Evolutionary conservation across 2,329 filamentous ascomycete species (phyloP), one percentile per base, ranked within the genome.

Genomic region (Aspergillus ochraceoroseus): DNA sequence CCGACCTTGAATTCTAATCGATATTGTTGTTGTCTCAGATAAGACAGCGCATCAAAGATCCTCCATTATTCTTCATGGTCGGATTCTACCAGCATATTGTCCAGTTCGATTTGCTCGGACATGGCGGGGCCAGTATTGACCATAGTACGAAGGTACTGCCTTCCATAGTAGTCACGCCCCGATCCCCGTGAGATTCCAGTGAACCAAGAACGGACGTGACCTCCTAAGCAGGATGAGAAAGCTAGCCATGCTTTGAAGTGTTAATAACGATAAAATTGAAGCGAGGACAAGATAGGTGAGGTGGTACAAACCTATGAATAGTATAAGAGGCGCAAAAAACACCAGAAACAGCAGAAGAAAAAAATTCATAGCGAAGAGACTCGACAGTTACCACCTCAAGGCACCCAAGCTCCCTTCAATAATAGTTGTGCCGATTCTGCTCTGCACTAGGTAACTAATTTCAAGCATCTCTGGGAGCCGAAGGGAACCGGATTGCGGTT

Each of bases 1-100:
- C 74, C 41, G 80, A 84, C 50, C 75, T 94, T 34, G 85, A 92
- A 36, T 94, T 94, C 56, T 87, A 74, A 42, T 8, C 12, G 15
- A 22, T 29, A 7, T 7, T 27, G 39, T 20, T 27, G 4, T 9
- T 20, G 26, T 7, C n/a, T 23, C 9, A 13, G 12, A 19, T 13
- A 48, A 31, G 49, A 31, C 20, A 12, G 28, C 13, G 9, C 7
- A 15, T 13, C 14, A n/a, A 38, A 14, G 34, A 20, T 9, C 30
- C 19, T 25, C 29, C 33, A 38, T 59, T 48, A 59, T 46, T 65
- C 57, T 26, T 64, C 56, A 48, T 58, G 56, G 12, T 62, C 59
- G 27, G 66, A 58, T 35, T 70, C 66, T 18, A 67, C 66, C 39
- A 79, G 63, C 72, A 80, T 76, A 42, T 77, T 73, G 46, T 80